Evolutionary conservation across 1,139 yeast species (phyloP), one percentile per base, ranked within the genome.

Genomic region (Lodderomyces oxycetoniae): DNA sequence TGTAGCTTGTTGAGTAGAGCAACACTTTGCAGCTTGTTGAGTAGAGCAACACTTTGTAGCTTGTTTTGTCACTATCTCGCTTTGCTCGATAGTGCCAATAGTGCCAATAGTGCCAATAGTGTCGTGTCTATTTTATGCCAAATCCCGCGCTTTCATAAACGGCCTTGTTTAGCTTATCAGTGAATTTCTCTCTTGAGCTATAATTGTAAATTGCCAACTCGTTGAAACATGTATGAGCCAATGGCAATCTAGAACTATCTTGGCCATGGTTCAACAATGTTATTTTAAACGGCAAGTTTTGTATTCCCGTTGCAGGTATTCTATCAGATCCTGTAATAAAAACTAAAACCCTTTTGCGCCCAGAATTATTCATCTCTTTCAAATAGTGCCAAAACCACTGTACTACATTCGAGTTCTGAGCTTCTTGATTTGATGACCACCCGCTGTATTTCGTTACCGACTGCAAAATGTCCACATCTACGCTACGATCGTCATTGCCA

Each of bases 151-250:
- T 79, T 52, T 83, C 94, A 34, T 71, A 61, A 20, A 91, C 72
- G 0, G 96, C 96, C 43, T 67, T 52, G 12, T 61, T 53, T 39
- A 91, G 56, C 57, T 85, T 88, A 2, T 53, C 43, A 30, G 61
- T 55, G 40, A 89, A 59, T 45, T 73, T 75, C 17, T 67, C 74
- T 40, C 65, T 63, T 4, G 72, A 52, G 5, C 57, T 47, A 53
- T 89, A 91, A 33, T 77, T 77, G 57, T 79, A 83, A 5, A 91
- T 46, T 36, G 91, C 85, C 27, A 91, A 57, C 59, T 89, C 96
- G 52, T 88, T 89, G 60, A 89, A 91, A 49, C 97, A 91, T 0
- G 97, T 91, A 50, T 89, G 97, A 0, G 96, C 89, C 8, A 81
- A 61, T 0, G 97, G 97, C 19, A 88, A 59, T 33, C 81, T 62